Evolutionary conservation across 139 green algal species (phyloP), one percentile per base, ranked within the genome.

Genomic region (Dunaliella primolecta): DNA sequence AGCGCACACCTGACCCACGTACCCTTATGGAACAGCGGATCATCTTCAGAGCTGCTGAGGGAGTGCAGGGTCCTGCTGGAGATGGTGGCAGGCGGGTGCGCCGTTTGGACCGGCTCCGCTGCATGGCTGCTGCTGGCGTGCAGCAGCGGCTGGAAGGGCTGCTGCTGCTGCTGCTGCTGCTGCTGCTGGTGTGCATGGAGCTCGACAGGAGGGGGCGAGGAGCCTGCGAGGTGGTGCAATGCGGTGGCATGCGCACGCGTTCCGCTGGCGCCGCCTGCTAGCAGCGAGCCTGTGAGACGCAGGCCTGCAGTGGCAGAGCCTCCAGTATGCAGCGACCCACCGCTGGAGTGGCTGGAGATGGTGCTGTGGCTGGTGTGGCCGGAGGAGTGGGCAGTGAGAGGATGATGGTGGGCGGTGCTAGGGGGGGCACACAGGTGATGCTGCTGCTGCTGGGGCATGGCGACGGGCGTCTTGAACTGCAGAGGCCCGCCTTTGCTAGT

Each of bases 11-110:
- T n/a, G n/a, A n/a, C n/a, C 15, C 46, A 64, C 46, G 7, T 15
- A 15, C 46, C 46, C 15, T 64, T 64, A 15, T 64, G 46, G 46
- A 88, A 85, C 3, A 78, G 87, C 76, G 84, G 70, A 33, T 90
- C 87, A 7, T 90, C 85, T 27, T 80, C 75, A 15, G 75, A 80
- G 75, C 75, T 80, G 75, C 75, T 33, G 2, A 80, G 32, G n/a
- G 75, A 80, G 29, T 64, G 46, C 46, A 64, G 15, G 46, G 46
- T 64, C 46, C 46, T 64, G 46, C 46, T 64, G 7, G 46, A 64
- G 7, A 15, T 15, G 46, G 7, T 64, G 46, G 46, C 46, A 15
- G 7, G 46, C 46, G 46, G 46, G 46, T 64, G 46, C 7, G 46
- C 15, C 7, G 46, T 64, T 7, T 64, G 46, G 7, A 64, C 7